phyloP scores from a whole-genome alignment of 2,329 filamentous ascomycete genomes.

The Alternaria consortialis region DNA sequence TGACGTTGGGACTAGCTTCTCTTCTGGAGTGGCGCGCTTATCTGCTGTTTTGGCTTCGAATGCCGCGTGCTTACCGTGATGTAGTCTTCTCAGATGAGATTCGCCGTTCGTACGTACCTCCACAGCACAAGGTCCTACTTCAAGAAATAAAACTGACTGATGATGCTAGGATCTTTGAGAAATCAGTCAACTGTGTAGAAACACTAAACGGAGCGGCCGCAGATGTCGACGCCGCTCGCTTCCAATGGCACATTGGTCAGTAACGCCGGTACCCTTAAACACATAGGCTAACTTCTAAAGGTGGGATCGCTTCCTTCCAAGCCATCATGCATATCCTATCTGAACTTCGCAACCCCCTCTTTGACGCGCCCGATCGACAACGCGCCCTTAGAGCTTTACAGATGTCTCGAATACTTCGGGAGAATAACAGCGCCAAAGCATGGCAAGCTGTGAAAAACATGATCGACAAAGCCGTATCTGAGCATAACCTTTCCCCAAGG shows the following conservation, averaged over 20 bases:
- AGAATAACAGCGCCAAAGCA: conserved; percentile 47
- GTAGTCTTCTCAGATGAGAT: conserved; percentile 48
- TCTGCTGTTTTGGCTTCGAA: conserved; percentile 51
- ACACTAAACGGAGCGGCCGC: conserved; percentile 46
- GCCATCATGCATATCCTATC: conserved; percentile 52
- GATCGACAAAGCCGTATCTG: conserved; percentile 48
- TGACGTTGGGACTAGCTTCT: conserved; percentile 43
- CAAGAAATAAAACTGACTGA: conserved; percentile 1
- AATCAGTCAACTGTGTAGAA: conserved; percentile 51
- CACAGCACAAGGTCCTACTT: not conserved
- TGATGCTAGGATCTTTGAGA: conserved; percentile 47
- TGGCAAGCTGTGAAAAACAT: conserved; percentile 50
- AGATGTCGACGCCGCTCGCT: conserved; percentile 48
- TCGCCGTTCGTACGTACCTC: conserved; percentile 43
- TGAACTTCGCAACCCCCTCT: conserved; percentile 50
- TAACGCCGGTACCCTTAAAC: not conserved
- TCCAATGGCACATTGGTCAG: conserved; percentile 51
- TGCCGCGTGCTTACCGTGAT: conserved; percentile 49
- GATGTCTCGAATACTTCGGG: conserved; percentile 42
- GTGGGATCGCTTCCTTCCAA: conserved; percentile 47
- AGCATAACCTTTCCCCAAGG: conserved; percentile 31
- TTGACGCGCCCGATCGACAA: conserved; percentile 46
- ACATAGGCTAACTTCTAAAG: conserved; percentile 25
- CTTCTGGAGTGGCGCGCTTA: conserved; percentile 51
- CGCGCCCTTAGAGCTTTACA: conserved; percentile 47